Evolutionary conservation across 495 filamentous ascomycete genomes (phyloP).

Genomic region (Xylaria bambusicola): DNA sequence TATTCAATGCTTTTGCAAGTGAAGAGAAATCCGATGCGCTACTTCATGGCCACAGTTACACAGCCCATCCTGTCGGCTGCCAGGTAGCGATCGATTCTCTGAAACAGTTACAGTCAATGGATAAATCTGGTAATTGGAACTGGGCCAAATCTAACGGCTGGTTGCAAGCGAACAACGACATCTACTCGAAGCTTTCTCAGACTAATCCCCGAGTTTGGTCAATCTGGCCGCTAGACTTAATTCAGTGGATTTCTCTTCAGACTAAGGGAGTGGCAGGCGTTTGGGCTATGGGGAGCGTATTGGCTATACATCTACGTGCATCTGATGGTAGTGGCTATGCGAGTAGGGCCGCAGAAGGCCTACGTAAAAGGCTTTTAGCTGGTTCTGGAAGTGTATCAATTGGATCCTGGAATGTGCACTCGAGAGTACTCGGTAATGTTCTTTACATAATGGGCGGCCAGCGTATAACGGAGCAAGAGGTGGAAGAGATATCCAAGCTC

Average conservation of each 20-base stretch:
- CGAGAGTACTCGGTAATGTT: slow-evolving; percentile 73
- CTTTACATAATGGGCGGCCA: slow-evolving; percentile 76
- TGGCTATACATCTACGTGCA: slow-evolving; percentile 62
- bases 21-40: slow-evolving; percentile 70
- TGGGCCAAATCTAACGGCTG: slow-evolving; percentile 47
- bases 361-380: slow-evolving; percentile 58
- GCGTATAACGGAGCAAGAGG: slow-evolving; percentile 52
- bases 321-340: slow-evolving; percentile 58
- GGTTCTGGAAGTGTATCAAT: slow-evolving; percentile 9
- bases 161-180: slow-evolving; percentile 1
- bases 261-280: slow-evolving; percentile 57
- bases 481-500: slow-evolving; percentile 41
- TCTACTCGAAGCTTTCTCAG: slow-evolving; percentile 3
- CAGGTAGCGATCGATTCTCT: slow-evolving; percentile 66
- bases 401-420: slow-evolving; percentile 62
- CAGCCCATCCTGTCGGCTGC: slow-evolving; percentile 75
- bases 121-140: slow-evolving; percentile 51
- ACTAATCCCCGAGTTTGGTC: slow-evolving; percentile 56
- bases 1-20: slow-evolving; percentile 69
- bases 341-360: slow-evolving; percentile 60
- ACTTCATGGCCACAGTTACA: slow-evolving; percentile 81
- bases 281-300: slow-evolving; percentile 70
- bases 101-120: slow-evolving; percentile 56
- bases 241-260: slow-evolving; percentile 55
- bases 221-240: slow-evolving; percentile 61